These are phyloP conservation scores for Cornus florida DNA, from an alignment of 148 eudicot species.

Conservation along the genomic window DNA sequence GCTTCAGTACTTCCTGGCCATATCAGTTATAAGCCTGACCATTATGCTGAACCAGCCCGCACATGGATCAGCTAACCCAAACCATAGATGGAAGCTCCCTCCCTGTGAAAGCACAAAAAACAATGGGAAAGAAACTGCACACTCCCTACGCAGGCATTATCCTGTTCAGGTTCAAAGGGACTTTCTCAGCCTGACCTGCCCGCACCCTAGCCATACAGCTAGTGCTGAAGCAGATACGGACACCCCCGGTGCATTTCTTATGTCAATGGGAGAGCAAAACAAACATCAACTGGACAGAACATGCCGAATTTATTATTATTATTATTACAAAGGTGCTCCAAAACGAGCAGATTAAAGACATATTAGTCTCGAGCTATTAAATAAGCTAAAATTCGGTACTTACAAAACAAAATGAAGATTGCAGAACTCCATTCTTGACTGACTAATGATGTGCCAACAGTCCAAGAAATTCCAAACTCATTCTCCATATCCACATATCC, in stretches of 20 bases:
- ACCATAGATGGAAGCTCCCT: slow-evolving; percentile 19
- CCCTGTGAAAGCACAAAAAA: slow-evolving; percentile 59
- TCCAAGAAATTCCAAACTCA: slow-evolving; percentile 11
- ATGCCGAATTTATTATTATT: background rate
- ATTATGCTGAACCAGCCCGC: slow-evolving; percentile 7
- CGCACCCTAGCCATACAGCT: slow-evolving; percentile 23
- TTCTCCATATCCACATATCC: background rate
- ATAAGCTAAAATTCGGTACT: slow-evolving; percentile 36
- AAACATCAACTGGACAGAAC: background rate
- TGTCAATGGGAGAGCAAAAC: slow-evolving; percentile 42
- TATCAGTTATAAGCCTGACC: background rate
- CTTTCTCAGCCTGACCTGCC: slow-evolving; percentile 89
- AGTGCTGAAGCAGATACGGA: slow-evolving; percentile 63
- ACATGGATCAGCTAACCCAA: slow-evolving; percentile 12
- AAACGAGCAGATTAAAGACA: slow-evolving; percentile 15
- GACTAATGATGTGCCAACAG: background rate
- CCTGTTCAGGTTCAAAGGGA: slow-evolving; percentile 99
- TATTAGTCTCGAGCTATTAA: slow-evolving; percentile 21
- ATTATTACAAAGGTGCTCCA: slow-evolving; percentile 19
- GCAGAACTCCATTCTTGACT: slow-evolving; percentile 3
- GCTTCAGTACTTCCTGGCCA: slow-evolving; percentile 1
- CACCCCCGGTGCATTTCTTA: slow-evolving; percentile 98
- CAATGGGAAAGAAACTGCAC: slow-evolving; percentile 62
- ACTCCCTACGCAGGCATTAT: slow-evolving; percentile 99
- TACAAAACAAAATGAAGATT: slow-evolving; percentile 40